These are phyloP conservation scores for Dunaliella primolecta DNA, from an alignment of 139 green algal species.

Conservation along the genomic window DNA sequence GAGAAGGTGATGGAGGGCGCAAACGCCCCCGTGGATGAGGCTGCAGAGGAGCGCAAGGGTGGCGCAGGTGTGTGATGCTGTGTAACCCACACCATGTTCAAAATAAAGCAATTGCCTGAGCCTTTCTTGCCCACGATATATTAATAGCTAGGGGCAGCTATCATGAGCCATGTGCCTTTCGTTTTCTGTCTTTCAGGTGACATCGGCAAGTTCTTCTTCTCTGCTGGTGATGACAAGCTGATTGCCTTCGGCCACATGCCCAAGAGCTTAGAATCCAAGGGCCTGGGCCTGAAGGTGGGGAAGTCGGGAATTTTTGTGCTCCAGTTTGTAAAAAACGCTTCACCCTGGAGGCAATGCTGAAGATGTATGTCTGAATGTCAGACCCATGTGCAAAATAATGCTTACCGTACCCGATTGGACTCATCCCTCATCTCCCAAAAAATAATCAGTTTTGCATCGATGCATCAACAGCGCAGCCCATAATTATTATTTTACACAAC, in stretches of 20 bases:
- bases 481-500: too few relatives aligned
- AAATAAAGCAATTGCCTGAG: too few relatives aligned
- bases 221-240: conserved; percentile 66
- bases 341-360: too few relatives aligned
- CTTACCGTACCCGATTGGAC: too few relatives aligned
- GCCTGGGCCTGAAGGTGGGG: conserved; percentile 47
- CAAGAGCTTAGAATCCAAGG: conserved; percentile 56
- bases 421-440: too few relatives aligned
- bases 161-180: background rate
- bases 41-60: conserved; percentile 79
- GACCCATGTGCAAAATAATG: too few relatives aligned
- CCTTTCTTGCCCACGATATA: too few relatives aligned
- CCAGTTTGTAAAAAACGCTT: too few relatives aligned
- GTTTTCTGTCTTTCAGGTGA: conserved; percentile 33
- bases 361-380: too few relatives aligned
- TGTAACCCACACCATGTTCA: too few relatives aligned
- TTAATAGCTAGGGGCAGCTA: background rate
- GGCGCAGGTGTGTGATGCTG: conserved; percentile 48
- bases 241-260: conserved; percentile 68
- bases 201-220: conserved; percentile 58
- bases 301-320: background rate
- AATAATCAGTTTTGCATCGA: too few relatives aligned
- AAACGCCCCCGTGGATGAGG: conserved; percentile 71
- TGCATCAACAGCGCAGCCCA: too few relatives aligned
- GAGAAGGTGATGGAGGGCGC: conserved; percentile 62